Conservation (phyloP, 2,329 filamentous ascomycete species). For the Lanzia echinophila region DNA sequence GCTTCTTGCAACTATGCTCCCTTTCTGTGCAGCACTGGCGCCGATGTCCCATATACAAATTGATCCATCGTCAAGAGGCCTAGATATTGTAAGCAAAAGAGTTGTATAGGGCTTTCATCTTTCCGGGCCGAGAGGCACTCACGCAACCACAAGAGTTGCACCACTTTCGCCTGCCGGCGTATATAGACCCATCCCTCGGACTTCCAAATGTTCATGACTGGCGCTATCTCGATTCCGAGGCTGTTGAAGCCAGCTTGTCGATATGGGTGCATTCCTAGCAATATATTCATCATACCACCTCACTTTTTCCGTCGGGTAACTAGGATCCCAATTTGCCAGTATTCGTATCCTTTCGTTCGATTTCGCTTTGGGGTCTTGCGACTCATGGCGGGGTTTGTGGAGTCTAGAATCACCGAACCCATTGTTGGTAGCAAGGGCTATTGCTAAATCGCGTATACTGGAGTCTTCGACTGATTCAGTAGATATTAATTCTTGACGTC, state of each 20-base stretch:
- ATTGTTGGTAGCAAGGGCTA: slow-evolving; percentile 22
- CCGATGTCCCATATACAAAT: slow-evolving; percentile 81
- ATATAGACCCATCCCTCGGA: slow-evolving; percentile 66
- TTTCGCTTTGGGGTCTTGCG: slow-evolving; percentile 19
- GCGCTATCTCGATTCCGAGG: slow-evolving; percentile 41
- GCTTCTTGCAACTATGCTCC: slow-evolving; percentile 61
- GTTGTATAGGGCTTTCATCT: not conserved
- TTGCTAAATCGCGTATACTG: slow-evolving; percentile 31
- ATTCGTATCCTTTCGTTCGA: slow-evolving; percentile 45
- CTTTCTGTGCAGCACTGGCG: slow-evolving; percentile 46
- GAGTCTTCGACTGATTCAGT: slow-evolving; percentile 33
- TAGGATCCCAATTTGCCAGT: slow-evolving; percentile 77
- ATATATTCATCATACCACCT: slow-evolving; percentile 90
- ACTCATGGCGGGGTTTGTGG: slow-evolving; percentile 16
- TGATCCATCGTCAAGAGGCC: slow-evolving; percentile 75
- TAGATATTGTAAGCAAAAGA: not conserved
- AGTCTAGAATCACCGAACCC: slow-evolving; percentile 25
- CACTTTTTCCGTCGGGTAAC: slow-evolving; percentile 62
- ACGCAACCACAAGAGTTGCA: slow-evolving; percentile 55
- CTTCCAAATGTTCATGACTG: slow-evolving; percentile 50
- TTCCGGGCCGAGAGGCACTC: not conserved
- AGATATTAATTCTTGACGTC: slow-evolving; percentile 40
- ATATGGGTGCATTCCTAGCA: slow-evolving; percentile 68
- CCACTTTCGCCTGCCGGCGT: slow-evolving; percentile 47
- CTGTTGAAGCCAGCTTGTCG: slow-evolving; percentile 69